These are phyloP conservation scores for Curvularia spicifera DNA, from an alignment of 2,329 filamentous ascomycete species.

Conservation along the genomic window DNA sequence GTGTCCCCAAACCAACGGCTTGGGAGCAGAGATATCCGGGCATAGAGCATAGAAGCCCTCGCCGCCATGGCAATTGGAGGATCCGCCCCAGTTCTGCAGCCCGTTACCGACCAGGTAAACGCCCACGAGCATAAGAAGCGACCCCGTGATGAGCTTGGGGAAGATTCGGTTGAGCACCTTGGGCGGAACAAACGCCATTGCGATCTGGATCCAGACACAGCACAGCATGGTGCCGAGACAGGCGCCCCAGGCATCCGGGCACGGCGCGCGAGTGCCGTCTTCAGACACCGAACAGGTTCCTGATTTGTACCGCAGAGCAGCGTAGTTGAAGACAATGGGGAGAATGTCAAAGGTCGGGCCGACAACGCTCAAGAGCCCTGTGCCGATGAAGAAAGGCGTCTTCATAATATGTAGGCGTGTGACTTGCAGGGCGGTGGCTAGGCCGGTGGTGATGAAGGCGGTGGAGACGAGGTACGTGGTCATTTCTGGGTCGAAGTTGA, in stretches of 20 bases:
- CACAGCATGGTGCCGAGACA: constrained; percentile 49
- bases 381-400: constrained; percentile 40
- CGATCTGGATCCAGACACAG: constrained; percentile 49
- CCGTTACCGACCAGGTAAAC: constrained; percentile 37
- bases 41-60: constrained; percentile 38
- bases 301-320: constrained; percentile 33
- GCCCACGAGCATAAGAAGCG: constrained; percentile 33
- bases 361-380: constrained; percentile 35
- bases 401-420: constrained; percentile 34
- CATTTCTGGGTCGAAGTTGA: constrained; percentile 34
- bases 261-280: constrained; percentile 32
- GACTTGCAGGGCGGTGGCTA: constrained; percentile 38
- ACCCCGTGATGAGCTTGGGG: constrained; percentile 37
- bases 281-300: constrained; percentile 29
- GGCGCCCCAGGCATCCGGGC: constrained; percentile 38
- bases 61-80: constrained; percentile 36
- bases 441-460: constrained; percentile 39
- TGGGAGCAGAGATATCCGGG: constrained; percentile 28
- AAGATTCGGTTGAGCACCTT: constrained; percentile 34
- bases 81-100: constrained; percentile 40
- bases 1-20: constrained; percentile 42
- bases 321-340: constrained; percentile 38
- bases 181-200: constrained; percentile 36
- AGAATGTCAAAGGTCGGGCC: constrained; percentile 41
- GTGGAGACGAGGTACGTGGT: constrained; percentile 38